These are phyloP conservation scores for Sporodiniella umbellata DNA, from an alignment of 371 early-diverging fungal genomes.

Conservation along the genomic window DNA sequence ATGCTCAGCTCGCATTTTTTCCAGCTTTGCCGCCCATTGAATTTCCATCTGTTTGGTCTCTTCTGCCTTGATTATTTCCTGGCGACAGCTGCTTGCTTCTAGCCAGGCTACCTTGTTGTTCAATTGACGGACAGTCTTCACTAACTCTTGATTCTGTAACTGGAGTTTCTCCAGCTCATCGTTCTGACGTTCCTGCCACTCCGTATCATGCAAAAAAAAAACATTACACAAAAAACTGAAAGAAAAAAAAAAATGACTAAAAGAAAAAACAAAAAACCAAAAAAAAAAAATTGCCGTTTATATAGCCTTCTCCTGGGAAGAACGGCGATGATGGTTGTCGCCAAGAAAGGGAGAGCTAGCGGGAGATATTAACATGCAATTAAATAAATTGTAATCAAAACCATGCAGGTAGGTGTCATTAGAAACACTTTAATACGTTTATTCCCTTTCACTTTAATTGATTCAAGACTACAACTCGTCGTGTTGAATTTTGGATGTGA, in stretches of 20 bases:
- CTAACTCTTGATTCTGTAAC: slow-evolving; percentile 1
- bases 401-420: neutral
- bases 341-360: neutral
- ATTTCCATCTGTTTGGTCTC: neutral
- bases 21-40: neutral
- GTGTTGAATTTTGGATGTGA: slow-evolving; percentile 7
- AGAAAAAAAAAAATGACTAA: neutral
- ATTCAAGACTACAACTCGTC: slow-evolving; percentile 6
- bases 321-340: neutral
- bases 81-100: neutral
- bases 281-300: neutral
- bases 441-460: neutral
- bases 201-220: slow-evolving; percentile 2
- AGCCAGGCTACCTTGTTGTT: neutral
- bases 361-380: neutral
- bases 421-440: neutral
- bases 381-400: neutral
- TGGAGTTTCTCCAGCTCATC: neutral
- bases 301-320: neutral
- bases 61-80: neutral
- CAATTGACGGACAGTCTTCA: slow-evolving; percentile 12
- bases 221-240: neutral
- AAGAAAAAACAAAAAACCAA: neutral
- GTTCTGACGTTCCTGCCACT: neutral
- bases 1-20: neutral